Conservation (phyloP, 768 basidiomycete genomes). For the Leucocoprinus leucothites region DNA sequence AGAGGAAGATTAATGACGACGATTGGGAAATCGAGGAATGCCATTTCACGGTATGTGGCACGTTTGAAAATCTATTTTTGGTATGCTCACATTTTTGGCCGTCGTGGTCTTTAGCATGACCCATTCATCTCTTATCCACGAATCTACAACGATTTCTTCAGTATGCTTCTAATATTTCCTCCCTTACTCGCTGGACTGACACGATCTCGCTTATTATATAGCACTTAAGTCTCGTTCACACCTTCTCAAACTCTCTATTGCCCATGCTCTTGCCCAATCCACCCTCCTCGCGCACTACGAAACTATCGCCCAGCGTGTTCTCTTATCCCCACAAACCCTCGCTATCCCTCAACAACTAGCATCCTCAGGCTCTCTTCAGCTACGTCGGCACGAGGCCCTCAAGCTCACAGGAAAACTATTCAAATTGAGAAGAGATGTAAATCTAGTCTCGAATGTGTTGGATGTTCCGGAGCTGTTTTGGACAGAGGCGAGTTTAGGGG, state of each 20-base stretch:
- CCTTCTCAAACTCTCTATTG: slow-evolving; percentile 87
- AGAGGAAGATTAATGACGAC: slow-evolving; percentile 54
- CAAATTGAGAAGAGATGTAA: slow-evolving; percentile 85
- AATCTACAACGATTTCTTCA: slow-evolving; percentile 96
- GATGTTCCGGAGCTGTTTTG: slow-evolving; percentile 95
- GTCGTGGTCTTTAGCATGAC: slow-evolving; percentile 58
- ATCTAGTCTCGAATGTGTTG: slow-evolving; percentile 88
- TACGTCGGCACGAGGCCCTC: slow-evolving; percentile 80
- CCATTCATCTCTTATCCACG: slow-evolving; percentile 80
- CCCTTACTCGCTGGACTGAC: neutral
- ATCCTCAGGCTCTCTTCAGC: slow-evolving; percentile 65
- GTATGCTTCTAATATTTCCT: slow-evolving; percentile 43
- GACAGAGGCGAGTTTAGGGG: slow-evolving; percentile 88
- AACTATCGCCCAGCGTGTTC: slow-evolving; percentile 67
- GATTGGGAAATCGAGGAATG: slow-evolving; percentile 94
- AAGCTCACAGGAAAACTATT: slow-evolving; percentile 85
- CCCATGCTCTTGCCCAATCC: slow-evolving; percentile 93
- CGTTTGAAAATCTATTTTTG: slow-evolving; percentile 1
- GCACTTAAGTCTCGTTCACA: slow-evolving; percentile 92
- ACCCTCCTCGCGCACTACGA: slow-evolving; percentile 90
- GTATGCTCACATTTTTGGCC: neutral
- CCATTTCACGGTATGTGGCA: slow-evolving; percentile 72
- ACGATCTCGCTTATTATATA: slow-evolving; percentile 23
- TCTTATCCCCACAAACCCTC: slow-evolving; percentile 73
- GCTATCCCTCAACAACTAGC: slow-evolving; percentile 86